Evolutionary conservation across 805 yeast species (phyloP), one percentile per base, ranked within the genome.

Genomic region (Vanderwaltozyma verrucispora): DNA sequence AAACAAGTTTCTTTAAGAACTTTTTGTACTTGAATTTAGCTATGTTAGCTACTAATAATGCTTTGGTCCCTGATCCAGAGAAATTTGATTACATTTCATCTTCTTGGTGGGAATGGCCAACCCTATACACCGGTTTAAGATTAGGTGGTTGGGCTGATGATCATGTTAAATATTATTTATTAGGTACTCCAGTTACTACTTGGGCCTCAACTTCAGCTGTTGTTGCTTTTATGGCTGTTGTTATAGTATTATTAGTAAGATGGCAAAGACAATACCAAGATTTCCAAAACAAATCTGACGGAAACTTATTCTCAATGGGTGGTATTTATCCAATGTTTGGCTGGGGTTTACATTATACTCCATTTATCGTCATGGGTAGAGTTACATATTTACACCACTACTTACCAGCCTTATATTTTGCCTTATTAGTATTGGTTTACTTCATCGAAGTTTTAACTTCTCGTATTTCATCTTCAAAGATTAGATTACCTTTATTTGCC

Each of bases 371-470:
- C 46, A 89, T 89, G 98, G 86, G 94, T 16, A 83, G 98, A 68
- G 96, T 92, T 44, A 87, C 95, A 2, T 89, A 92, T 58, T 94
- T 89, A 28, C 98, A 89, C 62, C 98, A 89, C 62, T 89, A 89
- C 62, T 75, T 88, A 51, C 98, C 98, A 16, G 96, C 97, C 1
- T 71, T 88, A 47, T 89, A 84, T 63, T 89, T 89, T 65, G 85
- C 85, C 33, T 64, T 79, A 59, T 59, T 76, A 39, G 71, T 74
- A 28, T 54, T 70, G 34, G 69, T 72, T n/a, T 77, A 74, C 53
- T 62, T 71, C 36, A 59, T 77, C 32, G 85, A 78, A 44, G 56
- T 60, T 32, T 21, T 32, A 27, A 35, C 40, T 25, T 27, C 30
- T 8, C 16, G 16, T n/a, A 32, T 36, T 14, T 23, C 18, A 49